Conservation (phyloP, 75 land plant genomes). For the Cunninghamia lanceolata region DNA sequence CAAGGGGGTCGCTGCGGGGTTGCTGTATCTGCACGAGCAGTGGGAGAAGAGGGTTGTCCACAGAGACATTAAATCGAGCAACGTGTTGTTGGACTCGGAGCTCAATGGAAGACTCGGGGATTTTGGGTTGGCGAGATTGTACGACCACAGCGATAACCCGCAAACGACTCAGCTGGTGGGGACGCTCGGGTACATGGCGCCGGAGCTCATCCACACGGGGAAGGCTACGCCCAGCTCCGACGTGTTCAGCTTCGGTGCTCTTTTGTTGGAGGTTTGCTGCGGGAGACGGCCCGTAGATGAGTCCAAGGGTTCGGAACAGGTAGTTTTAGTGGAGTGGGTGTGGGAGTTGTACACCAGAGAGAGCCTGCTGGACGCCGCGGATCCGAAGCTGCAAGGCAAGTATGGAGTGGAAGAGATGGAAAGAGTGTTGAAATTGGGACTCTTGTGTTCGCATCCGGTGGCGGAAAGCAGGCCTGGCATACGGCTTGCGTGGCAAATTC, state of each 20-base stretch:
- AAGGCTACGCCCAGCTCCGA: constrained; percentile 35
- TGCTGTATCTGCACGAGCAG: constrained; percentile 22
- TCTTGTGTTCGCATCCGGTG: constrained; percentile 12
- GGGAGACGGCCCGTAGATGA: constrained; percentile 22
- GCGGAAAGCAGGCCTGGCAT: constrained; percentile 5
- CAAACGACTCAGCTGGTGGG: constrained; percentile 26
- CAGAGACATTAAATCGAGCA: constrained; percentile 38
- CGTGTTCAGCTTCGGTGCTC: constrained; percentile 20
- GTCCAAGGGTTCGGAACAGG: constrained; percentile 1
- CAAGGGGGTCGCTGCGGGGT: constrained; percentile 44
- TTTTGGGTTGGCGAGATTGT: constrained; percentile 32
- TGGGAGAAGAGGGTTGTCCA: constrained; percentile 24
- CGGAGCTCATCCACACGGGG: constrained; percentile 32
- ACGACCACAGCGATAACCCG: constrained; percentile 22
- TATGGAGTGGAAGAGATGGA: constrained; percentile 4
- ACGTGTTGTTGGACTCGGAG: constrained; percentile 26
- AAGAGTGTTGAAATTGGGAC: constrained; percentile 12
- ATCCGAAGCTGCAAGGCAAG: background rate
- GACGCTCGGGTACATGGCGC: constrained; percentile 42
- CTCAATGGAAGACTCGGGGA: constrained; percentile 35
- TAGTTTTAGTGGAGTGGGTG: constrained; percentile 30
- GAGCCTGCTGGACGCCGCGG: constrained; percentile 12
- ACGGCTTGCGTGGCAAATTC: constrained; percentile 6
- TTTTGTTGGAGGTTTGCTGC: constrained; percentile 19
- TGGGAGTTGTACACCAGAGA: constrained; percentile 23